These are phyloP conservation scores for Auriscalpium orientale DNA, from an alignment of 768 basidiomycete genomes.

Conservation along the genomic window DNA sequence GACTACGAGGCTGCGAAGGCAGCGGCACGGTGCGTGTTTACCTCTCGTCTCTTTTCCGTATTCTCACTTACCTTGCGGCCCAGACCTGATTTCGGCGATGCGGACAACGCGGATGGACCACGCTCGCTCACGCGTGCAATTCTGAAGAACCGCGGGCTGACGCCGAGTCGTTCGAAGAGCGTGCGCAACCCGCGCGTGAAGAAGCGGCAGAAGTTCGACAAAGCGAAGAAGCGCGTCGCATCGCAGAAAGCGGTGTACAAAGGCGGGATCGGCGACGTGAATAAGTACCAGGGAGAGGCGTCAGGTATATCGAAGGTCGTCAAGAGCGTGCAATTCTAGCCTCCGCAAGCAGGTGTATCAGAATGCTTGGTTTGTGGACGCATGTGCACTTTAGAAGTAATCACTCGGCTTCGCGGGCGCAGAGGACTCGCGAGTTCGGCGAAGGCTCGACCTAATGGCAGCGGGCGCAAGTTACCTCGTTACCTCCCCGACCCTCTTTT, in stretches of 20 bases:
- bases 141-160: slow-evolving; percentile 89
- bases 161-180: slow-evolving; percentile 79
- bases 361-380: too few species aligned
- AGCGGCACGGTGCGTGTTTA: slow-evolving; percentile 44
- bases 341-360: too few species aligned
- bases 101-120: slow-evolving; percentile 57
- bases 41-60: neutral
- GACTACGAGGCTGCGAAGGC: slow-evolving; percentile 66
- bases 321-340: slow-evolving; percentile 68
- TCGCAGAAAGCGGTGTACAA: slow-evolving; percentile 92
- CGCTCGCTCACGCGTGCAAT: slow-evolving; percentile 87
- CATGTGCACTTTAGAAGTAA: too few species aligned
- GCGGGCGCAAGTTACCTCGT: too few species aligned
- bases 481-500: too few species aligned
- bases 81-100: slow-evolving; percentile 22
- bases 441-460: too few species aligned
- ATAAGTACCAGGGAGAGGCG: slow-evolving; percentile 85
- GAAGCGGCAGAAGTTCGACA: slow-evolving; percentile 88
- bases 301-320: slow-evolving; percentile 88
- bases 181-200: slow-evolving; percentile 97
- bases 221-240: slow-evolving; percentile 87
- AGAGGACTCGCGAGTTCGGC: too few species aligned
- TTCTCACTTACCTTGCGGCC: neutral
- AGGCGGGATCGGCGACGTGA: slow-evolving; percentile 66
- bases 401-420: too few species aligned